Base-by-base conservation (phyloP, 768 basidiomycete species). In the Suillus tomentosus region DNA sequence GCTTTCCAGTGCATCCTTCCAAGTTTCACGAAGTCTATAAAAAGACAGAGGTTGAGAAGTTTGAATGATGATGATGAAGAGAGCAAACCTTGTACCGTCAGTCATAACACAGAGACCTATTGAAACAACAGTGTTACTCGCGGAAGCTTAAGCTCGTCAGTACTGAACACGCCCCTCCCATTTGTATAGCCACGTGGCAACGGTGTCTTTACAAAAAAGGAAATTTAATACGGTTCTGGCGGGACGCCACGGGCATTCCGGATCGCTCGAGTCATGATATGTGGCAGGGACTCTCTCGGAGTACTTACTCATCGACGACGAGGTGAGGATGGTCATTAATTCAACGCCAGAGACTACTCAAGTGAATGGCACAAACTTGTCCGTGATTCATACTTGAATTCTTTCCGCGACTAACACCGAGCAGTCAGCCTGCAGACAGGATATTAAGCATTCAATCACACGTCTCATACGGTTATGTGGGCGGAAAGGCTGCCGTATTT, bases 371-470 rank as follows among this genome's bases (percentile, higher is more conserved):
- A 22, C n/a, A 6, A n/a, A n/a, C 1, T 14, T 15, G 56, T 57
- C 9, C 8, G 36, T 39, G 8, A 39, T 57, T 4, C 22, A 34
- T 40, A 8, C 6, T 37, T 55, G 14, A 55, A 22, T 13, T 2
- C 5, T 5, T 14, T 9, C 22, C 5, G 3, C 17, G 27, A 17
- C 56, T 58, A 40, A 58, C 14, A 42, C 24, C 24, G 19, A 11
- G 24, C 39, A 58, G 56, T 39, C 17, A 58, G 10, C 39, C 3
- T 8, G 31, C 60, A 24, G 9, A 84, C 58, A 82, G 95, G 31
- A 84, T 99, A 10, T 81, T 98, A 48, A 95, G 93, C 69, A 86
- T 98, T 58, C 96, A 99, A 70, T 94, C 92, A 3, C 96, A 98
- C 71, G 96, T 98, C 64, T 87, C 90, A 11, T 94, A 89, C 68